Evolutionary conservation across 179 eudicot species (phyloP).

Genomic region (Patellifolia procumbens): DNA sequence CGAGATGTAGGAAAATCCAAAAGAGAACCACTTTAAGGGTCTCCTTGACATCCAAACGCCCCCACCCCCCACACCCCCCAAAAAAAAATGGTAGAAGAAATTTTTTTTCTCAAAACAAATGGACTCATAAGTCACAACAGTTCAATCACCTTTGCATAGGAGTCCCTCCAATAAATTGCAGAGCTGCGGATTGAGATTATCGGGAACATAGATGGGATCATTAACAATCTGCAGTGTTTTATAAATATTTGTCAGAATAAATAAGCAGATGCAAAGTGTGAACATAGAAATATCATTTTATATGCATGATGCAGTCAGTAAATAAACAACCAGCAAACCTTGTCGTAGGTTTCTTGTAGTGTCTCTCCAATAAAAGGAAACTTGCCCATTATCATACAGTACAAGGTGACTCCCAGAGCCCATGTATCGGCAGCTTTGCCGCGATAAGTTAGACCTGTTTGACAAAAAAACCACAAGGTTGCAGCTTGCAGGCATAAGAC

Average conservation of each 20-base stretch:
- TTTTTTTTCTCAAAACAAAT: too few species aligned
- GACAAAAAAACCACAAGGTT: slow-evolving; percentile 12
- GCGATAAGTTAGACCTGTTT: slow-evolving; percentile 66
- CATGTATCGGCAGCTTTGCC: slow-evolving; percentile 95
- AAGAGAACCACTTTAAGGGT: too few species aligned
- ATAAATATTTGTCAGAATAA: neutral
- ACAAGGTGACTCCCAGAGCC: slow-evolving; percentile 91
- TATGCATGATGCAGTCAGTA: slow-evolving; percentile 5
- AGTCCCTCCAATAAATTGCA: slow-evolving; percentile 67
- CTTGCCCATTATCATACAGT: slow-evolving; percentile 70
- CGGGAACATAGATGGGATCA: slow-evolving; percentile 54
- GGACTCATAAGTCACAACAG: slow-evolving; percentile 1
- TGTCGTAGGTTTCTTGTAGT: slow-evolving; percentile 87
- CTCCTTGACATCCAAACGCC: too few species aligned
- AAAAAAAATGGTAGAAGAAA: too few species aligned
- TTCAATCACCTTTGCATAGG: slow-evolving; percentile 78
- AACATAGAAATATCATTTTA: neutral
- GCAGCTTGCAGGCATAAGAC: neutral
- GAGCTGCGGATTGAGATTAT: slow-evolving; percentile 50
- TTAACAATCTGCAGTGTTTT: slow-evolving; percentile 55
- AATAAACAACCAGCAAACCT: slow-evolving; percentile 44
- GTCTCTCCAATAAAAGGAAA: slow-evolving; percentile 93
- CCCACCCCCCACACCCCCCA: neutral
- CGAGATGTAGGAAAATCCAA: neutral
- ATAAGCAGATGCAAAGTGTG: neutral